Evolutionary conservation across 805 yeast genomes (phyloP).

Genomic region (Sugiyamaella mastotermitis): DNA sequence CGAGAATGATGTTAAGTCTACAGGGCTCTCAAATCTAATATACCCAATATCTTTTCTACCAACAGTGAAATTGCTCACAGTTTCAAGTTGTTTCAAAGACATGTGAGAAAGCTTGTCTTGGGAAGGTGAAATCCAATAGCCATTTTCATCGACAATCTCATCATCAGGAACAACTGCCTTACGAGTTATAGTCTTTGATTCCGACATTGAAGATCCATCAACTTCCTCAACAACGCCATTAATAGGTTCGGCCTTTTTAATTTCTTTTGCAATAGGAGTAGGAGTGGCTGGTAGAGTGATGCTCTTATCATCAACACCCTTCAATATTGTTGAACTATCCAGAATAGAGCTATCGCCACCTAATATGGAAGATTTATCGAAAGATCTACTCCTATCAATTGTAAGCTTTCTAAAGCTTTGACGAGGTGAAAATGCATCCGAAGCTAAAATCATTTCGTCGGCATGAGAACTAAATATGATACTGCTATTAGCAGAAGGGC

Average conservation of each 20-base stretch:
- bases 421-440: constrained; percentile 60
- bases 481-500: constrained; percentile 4
- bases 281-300: constrained; percentile 1
- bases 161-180: constrained; percentile 27
- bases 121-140: constrained; percentile 85
- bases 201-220: constrained; percentile 19
- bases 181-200: background rate
- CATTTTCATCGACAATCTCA: constrained; percentile 54
- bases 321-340: constrained; percentile 16
- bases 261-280: background rate
- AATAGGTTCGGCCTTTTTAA: constrained; percentile 1
- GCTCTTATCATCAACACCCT: background rate
- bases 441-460: constrained; percentile 61
- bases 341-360: background rate
- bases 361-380: background rate
- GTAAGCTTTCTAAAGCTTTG: constrained; percentile 48
- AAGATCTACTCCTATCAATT: constrained; percentile 36
- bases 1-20: constrained; percentile 69
- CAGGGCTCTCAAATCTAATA: constrained; percentile 71
- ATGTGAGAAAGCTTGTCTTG: constrained; percentile 52
- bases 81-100: constrained; percentile 57
- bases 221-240: constrained; percentile 10
- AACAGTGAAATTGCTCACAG: constrained; percentile 58
- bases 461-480: constrained; percentile 42
- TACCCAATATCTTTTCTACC: constrained; percentile 78